Percentiles rank a stretch among this genome's conserved stretches.
Conservation (phyloP, 106 monocot genomes). For the Dendrobium huoshanense region DNA sequence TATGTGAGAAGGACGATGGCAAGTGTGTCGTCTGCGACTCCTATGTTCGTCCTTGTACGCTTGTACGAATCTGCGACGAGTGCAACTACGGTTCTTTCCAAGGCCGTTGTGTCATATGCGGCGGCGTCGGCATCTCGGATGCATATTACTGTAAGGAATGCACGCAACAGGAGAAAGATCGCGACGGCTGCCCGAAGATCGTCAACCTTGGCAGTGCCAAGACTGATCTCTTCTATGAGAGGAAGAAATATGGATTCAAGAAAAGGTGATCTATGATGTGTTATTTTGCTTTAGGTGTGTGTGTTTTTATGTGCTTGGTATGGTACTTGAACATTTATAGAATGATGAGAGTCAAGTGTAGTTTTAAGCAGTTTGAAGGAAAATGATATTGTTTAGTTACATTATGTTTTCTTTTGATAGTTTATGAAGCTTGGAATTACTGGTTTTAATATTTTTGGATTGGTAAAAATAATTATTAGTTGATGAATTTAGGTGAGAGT, state of each 20-base stretch:
- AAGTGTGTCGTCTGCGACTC: constrained; percentile 75
- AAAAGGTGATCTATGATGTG: constrained; percentile 32
- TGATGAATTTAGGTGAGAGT: too few species aligned
- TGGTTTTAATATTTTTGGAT: too few species aligned
- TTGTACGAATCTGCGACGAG: constrained; percentile 66
- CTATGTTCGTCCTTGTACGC: constrained; percentile 62
- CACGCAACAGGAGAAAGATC: constrained; percentile 56
- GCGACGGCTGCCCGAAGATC: constrained; percentile 68
- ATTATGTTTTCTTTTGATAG: too few species aligned
- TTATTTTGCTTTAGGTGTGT: background rate
- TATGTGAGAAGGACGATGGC: constrained; percentile 66
- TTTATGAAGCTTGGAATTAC: too few species aligned
- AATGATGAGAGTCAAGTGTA: too few species aligned
- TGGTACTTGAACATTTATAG: too few species aligned
- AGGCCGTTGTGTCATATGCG: constrained; percentile 61
- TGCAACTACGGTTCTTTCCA: constrained; percentile 78
- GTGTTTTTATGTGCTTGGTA: background rate
- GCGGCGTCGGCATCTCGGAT: constrained; percentile 66
- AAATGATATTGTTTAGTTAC: too few species aligned
- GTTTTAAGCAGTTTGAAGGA: too few species aligned
- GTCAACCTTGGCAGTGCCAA: constrained; percentile 66
- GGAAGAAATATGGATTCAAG: constrained; percentile 70
- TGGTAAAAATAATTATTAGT: too few species aligned
- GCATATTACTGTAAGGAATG: constrained; percentile 73
- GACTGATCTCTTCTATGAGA: constrained; percentile 66